Conservation (phyloP, 345 rosid species). For the Trapa bicornis region DNA sequence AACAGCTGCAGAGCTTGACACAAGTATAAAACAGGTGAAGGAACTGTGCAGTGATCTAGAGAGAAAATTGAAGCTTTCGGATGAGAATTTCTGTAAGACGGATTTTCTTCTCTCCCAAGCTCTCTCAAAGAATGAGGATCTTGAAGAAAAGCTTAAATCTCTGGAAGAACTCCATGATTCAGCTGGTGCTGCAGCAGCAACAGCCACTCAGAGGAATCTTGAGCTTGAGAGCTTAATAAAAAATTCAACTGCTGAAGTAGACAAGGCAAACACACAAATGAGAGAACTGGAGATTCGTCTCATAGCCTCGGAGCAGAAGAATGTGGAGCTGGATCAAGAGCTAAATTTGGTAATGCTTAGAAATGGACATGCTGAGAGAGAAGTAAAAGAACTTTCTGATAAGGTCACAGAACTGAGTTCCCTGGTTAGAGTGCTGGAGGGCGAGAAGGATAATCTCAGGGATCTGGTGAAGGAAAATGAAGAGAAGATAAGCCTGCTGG, state of each 20-base stretch:
- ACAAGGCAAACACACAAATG: conserved; percentile 47
- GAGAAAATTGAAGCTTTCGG: conserved; percentile 51
- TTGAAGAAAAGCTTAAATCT: conserved; percentile 61
- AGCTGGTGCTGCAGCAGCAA: conserved; percentile 49
- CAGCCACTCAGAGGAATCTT: conserved; percentile 55
- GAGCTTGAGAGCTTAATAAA: conserved; percentile 54
- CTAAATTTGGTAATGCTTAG: conserved; percentile 37
- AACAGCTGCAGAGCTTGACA: conserved; percentile 35
- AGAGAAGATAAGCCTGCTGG: conserved; percentile 39
- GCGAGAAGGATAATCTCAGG: conserved; percentile 40
- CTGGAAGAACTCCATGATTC: conserved; percentile 51
- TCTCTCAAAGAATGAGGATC: conserved; percentile 52
- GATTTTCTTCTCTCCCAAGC: conserved; percentile 70
- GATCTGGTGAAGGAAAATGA: conserved; percentile 35
- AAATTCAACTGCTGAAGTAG: conserved; percentile 51
- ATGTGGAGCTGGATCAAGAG: conserved; percentile 64
- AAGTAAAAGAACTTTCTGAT: conserved; percentile 37
- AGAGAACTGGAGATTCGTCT: conserved; percentile 55
- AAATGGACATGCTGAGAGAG: conserved; percentile 44
- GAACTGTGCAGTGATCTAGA: conserved; percentile 43
- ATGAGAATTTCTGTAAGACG: conserved; percentile 45
- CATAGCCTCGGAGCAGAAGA: conserved; percentile 59
- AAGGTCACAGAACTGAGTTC: conserved; percentile 43
- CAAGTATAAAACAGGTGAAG: conserved; percentile 27
- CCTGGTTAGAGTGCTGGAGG: conserved; percentile 40